Evolutionary conservation across 2,329 filamentous ascomycete species (phyloP), one percentile per base, ranked within the genome.

Genomic region (Colletotrichum sp.): DNA sequence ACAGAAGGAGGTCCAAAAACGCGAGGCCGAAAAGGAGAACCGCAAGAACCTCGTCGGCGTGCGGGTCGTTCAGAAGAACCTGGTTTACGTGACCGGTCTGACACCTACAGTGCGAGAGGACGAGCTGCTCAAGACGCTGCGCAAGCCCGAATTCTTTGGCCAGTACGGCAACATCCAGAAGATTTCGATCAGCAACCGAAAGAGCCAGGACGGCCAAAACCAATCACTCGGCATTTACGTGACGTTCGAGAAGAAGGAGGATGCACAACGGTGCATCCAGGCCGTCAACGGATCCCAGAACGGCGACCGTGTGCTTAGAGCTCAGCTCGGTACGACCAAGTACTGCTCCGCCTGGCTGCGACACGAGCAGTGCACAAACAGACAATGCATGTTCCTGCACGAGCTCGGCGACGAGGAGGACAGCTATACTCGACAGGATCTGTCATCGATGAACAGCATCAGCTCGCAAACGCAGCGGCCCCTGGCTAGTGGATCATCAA

Each of bases 161-260:
- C 97, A 99, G 85, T 99, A 99, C 83, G 97, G 97, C 80, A 97
- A 96, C 82, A 99, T 99, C 80, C 94, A 98, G 83, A 99, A 99
- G 85, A 99, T 99, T 72, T 98, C 98, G 71, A 98, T 99, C 79
- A 99, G 96, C 89, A 98, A 98, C 84, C 92, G 96, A 55, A 98
- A 98, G 85, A 95, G 90, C 76, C 90, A 92, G 36, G 91, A 93
- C 81, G 91, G 91, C 34, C 90, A 96, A 78, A 95, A 95, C 79
- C 95, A 97, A 80, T 98, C 96, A 0, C 93, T 99, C 7, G 97
- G 97, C 63, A 96, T 99, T 67, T 99, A 99, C 82, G 97, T 99
- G n/a, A 99, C 97, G 0, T 99, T 98, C 83, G 94, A 97, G 79
- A 93, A 92, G 78, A 98, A 98, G 83, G 93, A 95, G 79, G 97